phyloP scores from a whole-genome alignment of 441 rosid species.

The Brassica balearica region DNA sequence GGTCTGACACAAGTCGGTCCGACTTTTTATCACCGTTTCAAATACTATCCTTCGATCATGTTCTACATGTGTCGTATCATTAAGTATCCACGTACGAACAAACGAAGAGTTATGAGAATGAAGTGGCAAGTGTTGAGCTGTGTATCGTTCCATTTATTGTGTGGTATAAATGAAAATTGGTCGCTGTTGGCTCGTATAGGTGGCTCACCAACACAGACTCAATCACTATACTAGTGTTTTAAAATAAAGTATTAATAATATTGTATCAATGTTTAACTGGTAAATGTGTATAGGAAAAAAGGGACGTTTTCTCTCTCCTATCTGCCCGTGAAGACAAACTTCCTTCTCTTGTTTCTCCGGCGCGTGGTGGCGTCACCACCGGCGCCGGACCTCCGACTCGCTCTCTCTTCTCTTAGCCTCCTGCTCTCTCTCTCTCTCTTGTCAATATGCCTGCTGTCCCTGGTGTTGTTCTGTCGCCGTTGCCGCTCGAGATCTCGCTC shows the following conservation, averaged over 20 bases:
- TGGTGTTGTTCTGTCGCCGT: too few species aligned
- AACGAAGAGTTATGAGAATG: slow-evolving; percentile 33
- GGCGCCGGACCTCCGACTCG: too few species aligned
- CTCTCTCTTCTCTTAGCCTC: too few species aligned
- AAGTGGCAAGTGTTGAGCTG: slow-evolving; percentile 29
- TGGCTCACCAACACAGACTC: slow-evolving; percentile 29
- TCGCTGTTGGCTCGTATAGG: slow-evolving; percentile 30
- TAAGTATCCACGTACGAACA: slow-evolving; percentile 16
- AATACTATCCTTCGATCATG: slow-evolving; percentile 3
- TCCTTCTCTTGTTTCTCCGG: too few species aligned
- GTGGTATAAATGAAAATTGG: slow-evolving; percentile 28
- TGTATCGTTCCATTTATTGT: slow-evolving; percentile 33
- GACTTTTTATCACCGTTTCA: background rate
- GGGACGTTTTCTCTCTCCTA: too few species aligned
- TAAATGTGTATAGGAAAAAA: too few species aligned
- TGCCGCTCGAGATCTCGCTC: too few species aligned
- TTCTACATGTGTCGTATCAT: slow-evolving; percentile 13
- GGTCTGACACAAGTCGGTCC: slow-evolving; percentile 4
- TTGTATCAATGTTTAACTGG: background rate
- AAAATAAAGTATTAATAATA: background rate
- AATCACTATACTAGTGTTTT: slow-evolving; percentile 16
- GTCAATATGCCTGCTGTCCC: too few species aligned
- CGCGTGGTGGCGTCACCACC: too few species aligned
- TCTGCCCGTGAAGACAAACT: too few species aligned
- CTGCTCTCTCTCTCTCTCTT: too few species aligned